Conservation (phyloP, 805 yeast genomes). For the Yarrowia osloensis region DNA sequence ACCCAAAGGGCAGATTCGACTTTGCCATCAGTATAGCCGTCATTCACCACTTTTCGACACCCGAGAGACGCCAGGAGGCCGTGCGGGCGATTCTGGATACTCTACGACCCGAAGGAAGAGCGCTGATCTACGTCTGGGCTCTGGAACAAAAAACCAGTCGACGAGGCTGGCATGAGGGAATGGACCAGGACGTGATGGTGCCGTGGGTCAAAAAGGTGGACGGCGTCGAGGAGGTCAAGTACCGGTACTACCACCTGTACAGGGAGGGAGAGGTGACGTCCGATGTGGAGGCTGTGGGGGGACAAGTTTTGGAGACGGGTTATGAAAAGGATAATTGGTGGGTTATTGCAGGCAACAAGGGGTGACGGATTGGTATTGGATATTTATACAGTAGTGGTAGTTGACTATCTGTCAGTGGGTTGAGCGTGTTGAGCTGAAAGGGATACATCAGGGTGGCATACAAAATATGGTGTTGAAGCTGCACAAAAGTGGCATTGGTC, state of each 20-base stretch:
- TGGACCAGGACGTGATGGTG: slow-evolving; percentile 89
- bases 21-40: slow-evolving; percentile 96
- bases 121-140: slow-evolving; percentile 94
- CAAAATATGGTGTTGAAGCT: no score
- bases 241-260: slow-evolving; percentile 88
- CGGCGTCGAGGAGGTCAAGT: slow-evolving; percentile 52
- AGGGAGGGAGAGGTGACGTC: slow-evolving; percentile 76
- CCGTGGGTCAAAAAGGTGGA: slow-evolving; percentile 77
- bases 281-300: slow-evolving; percentile 74
- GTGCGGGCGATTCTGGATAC: slow-evolving; percentile 65
- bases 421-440: no score
- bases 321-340: slow-evolving; percentile 97
- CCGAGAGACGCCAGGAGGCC: slow-evolving; percentile 74
- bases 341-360: slow-evolving; percentile 45
- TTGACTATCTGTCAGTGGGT: no score
- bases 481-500: no score
- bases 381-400: no score
- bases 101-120: slow-evolving; percentile 61
- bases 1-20: slow-evolving; percentile 54
- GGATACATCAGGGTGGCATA: no score
- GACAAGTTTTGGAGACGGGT: slow-evolving; percentile 64
- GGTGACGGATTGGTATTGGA: neutral
- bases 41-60: slow-evolving; percentile 90
- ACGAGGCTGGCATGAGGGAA: slow-evolving; percentile 88
- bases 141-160: slow-evolving; percentile 85